These are phyloP conservation scores for Xylariaceae sp. DNA, from an alignment of 2,329 filamentous ascomycete species.

Conservation along the genomic window DNA sequence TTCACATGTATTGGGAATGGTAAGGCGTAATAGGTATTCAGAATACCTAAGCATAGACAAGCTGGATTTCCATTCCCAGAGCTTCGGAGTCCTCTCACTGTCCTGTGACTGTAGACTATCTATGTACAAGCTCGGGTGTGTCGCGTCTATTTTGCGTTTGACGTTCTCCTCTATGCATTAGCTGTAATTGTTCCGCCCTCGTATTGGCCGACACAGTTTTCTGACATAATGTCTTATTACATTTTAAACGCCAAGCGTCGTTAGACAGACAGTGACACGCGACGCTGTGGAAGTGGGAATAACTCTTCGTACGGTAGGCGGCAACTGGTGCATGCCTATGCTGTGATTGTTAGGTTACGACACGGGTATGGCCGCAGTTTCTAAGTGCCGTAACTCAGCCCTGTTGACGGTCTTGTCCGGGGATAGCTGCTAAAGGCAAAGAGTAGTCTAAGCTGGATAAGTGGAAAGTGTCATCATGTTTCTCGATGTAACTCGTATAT, in stretches of 20 bases:
- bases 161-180: background rate
- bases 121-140: background rate
- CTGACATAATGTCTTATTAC: too few species aligned
- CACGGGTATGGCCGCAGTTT: background rate
- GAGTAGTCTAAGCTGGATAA: background rate
- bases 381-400: slow-evolving; percentile 10
- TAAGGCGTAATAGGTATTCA: too few species aligned
- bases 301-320: background rate
- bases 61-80: background rate
- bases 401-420: background rate
- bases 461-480: background rate
- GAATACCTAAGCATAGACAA: too few species aligned
- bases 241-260: too few species aligned
- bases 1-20: too few species aligned
- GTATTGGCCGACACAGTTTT: too few species aligned
- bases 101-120: background rate
- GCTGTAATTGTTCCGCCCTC: too few species aligned
- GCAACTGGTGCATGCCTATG: background rate
- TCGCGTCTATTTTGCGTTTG: background rate
- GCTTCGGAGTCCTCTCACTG: background rate
- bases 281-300: too few species aligned
- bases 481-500: background rate
- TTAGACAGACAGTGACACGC: too few species aligned
- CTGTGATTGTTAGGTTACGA: slow-evolving; percentile 7
- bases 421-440: background rate